phyloP scores from a whole-genome alignment of 2,329 filamentous ascomycete genomes.

The Colletotrichum filicis region DNA sequence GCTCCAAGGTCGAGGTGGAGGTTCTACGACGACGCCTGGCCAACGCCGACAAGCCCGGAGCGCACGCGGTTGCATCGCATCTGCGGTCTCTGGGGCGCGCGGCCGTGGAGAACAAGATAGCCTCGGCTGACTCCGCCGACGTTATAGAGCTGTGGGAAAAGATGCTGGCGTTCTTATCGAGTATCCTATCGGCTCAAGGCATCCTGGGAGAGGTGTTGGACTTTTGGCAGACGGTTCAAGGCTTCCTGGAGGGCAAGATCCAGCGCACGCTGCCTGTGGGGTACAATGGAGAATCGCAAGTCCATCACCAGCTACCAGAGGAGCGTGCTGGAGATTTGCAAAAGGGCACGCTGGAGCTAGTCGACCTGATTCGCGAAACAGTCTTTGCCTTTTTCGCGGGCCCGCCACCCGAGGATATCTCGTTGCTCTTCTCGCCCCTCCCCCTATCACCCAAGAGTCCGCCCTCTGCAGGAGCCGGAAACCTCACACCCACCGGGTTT shows the following conservation, averaged over 20 bases:
- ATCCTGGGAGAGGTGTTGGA: conserved; percentile 90
- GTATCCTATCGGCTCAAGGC: conserved; percentile 81
- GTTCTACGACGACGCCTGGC: conserved; percentile 86
- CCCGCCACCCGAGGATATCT: conserved; percentile 90
- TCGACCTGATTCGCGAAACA: conserved; percentile 83
- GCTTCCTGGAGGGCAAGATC: conserved; percentile 87
- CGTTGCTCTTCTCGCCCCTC: conserved; percentile 84
- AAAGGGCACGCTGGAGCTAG: conserved; percentile 83
- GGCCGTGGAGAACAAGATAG: conserved; percentile 67
- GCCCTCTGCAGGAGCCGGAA: conserved; percentile 56
- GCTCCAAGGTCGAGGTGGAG: conserved; percentile 92
- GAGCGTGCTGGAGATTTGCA: conserved; percentile 78
- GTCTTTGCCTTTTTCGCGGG: conserved; percentile 87
- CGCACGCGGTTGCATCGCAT: conserved; percentile 78
- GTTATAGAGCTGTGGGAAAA: conserved; percentile 95
- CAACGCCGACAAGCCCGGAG: conserved; percentile 75
- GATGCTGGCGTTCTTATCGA: conserved; percentile 77
- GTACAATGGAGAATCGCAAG: conserved; percentile 82
- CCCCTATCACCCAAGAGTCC: conserved; percentile 78
- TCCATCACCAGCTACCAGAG: conserved; percentile 82
- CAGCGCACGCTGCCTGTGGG: conserved; percentile 84
- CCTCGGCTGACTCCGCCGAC: conserved; percentile 80
- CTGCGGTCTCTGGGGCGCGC: conserved; percentile 79
- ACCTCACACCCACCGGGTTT: conserved; percentile 64
- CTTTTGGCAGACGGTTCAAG: conserved; percentile 92